Conservation (phyloP, 768 basidiomycete genomes). For the Pulveroboletus sp. region DNA sequence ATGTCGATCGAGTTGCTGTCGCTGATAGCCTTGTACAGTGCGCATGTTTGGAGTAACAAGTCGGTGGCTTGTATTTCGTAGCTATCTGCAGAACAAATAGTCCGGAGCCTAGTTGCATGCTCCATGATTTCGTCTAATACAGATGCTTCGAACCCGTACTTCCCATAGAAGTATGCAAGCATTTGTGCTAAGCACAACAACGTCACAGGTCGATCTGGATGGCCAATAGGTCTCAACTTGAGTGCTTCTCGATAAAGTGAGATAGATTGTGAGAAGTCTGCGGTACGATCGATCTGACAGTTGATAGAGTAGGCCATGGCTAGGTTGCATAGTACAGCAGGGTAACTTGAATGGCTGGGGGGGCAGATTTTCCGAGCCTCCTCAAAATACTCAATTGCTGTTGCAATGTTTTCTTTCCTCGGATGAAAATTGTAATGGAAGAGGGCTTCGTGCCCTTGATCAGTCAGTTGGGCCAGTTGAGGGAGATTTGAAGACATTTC, state of each 20-base stretch:
- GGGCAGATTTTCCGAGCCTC: conserved; percentile 4
- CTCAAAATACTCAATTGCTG: conserved; percentile 1
- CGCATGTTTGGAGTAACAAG: conserved; percentile 1
- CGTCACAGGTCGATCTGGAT: conserved; percentile 8
- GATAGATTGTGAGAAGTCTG: not conserved
- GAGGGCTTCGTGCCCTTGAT: conserved; percentile 2
- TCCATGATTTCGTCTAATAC: not conserved
- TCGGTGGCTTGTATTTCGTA: conserved; percentile 1
- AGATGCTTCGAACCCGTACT: not conserved
- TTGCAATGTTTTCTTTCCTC: not conserved
- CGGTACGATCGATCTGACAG: not conserved
- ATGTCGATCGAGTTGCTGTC: not conserved
- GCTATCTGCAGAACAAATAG: not conserved
- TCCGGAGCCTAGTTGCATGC: not conserved
- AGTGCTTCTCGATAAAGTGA: conserved; percentile 8
- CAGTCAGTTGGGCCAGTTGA: not conserved
- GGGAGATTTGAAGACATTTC: not conserved
- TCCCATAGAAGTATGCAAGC: not conserved
- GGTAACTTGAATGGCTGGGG: not conserved
- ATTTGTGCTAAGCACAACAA: not conserved
- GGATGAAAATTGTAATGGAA: not conserved
- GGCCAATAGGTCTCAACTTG: not conserved
- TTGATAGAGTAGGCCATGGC: not conserved
- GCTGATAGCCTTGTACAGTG: not conserved
- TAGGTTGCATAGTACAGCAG: conserved; percentile 10